Evolutionary conservation across 768 basidiomycete genomes (phyloP), one percentile per base, ranked within the genome.

Genomic region (Hebeloma cylindrosporum): DNA sequence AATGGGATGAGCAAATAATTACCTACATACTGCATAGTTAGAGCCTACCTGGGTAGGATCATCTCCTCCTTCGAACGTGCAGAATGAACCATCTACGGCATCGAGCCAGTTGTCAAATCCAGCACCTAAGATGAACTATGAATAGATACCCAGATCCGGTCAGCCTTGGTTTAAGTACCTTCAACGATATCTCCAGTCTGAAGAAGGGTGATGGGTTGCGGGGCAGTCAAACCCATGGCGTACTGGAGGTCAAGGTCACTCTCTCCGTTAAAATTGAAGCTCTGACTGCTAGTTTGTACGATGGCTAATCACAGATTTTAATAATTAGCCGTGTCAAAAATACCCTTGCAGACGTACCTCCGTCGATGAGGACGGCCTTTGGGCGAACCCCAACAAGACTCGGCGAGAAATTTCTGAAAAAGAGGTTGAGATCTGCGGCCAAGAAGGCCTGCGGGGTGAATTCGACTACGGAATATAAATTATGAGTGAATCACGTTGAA

Each of bases 221-320:
- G 57, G 13, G 52, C 60, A 6, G 66, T 67, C 8, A 81, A 65
- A 7, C 66, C 60, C 77, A 81, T 79, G 21, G 70, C 72, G 42
- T 79, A 81, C 59, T 81, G 64, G 9, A 83, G 66, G 59, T 82
- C 81, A 6, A 83, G 66, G 48, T 79, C 67, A 16, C 78, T 75
- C 57, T 83, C 80, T 43, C 73, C 79, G 48, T 79, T 79, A 57
- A 67, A 68, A 18, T 64, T 52, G 52, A 79, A 77, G 40, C 72
- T 66, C 50, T 63, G 57, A 25, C 68, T 28, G 5, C 48, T 50
- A 3, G 71, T 71, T 55, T 80, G 78, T 1, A 71, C 65, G 18
- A 73, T 64, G 20, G 75, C 74, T 76, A 23, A 36, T 36, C 7
- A n/a, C 10, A 22, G 31, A 27, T 14, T 17, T 23, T 30, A 16